phyloP scores from a whole-genome alignment of 768 basidiomycete genomes.

The Xerocomellus chrysenteron region DNA sequence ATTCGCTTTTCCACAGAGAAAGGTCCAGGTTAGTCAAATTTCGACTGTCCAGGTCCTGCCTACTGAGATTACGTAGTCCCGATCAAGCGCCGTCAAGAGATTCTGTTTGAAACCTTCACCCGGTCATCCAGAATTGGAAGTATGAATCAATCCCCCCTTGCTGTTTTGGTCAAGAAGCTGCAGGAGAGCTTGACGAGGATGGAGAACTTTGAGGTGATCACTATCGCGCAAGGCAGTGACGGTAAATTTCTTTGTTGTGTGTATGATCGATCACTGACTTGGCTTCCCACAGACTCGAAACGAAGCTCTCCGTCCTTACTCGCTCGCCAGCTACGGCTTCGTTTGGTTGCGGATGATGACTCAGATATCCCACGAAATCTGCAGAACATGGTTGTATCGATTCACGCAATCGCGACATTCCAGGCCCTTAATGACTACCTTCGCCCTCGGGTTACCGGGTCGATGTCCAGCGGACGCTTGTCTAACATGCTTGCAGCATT shows the following conservation, averaged over 20 bases:
- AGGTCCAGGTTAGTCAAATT: conserved; percentile 26
- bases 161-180: conserved; percentile 87
- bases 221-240: conserved; percentile 79
- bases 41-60: not conserved
- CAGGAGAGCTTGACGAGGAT: conserved; percentile 94
- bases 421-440: conserved; percentile 96
- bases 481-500: conserved; percentile 92
- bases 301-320: conserved; percentile 87
- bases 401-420: conserved; percentile 97
- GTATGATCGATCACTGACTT: conserved; percentile 2
- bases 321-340: conserved; percentile 88
- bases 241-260: conserved; percentile 43
- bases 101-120: conserved; percentile 79
- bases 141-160: conserved; percentile 57
- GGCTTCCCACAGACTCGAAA: conserved; percentile 63
- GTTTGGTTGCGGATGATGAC: conserved; percentile 86
- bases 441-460: conserved; percentile 80
- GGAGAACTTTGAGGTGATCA: conserved; percentile 94
- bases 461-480: conserved; percentile 61
- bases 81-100: conserved; percentile 63
- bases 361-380: conserved; percentile 84
- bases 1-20: conserved; percentile 80
- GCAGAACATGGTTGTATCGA: conserved; percentile 92
- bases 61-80: conserved; percentile 47
- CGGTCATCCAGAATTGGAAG: conserved; percentile 46